phyloP scores from a whole-genome alignment of 2,329 filamentous ascomycete genomes.

The Fusarium sp. region DNA sequence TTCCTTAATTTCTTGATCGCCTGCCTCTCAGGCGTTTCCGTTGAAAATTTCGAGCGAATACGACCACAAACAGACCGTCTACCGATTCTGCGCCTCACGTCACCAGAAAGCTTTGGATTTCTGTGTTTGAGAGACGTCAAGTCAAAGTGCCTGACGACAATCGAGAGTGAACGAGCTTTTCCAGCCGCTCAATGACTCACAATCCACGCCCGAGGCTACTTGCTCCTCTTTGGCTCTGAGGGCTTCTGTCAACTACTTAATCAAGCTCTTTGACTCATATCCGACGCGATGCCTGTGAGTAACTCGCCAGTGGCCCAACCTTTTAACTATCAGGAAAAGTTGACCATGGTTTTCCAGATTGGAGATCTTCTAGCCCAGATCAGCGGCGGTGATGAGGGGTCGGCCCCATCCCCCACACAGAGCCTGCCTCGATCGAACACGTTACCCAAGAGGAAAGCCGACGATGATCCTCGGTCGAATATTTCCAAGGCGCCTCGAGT shows the following conservation, averaged over 20 bases:
- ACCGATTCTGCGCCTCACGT: constrained; percentile 46
- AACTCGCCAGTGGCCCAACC: constrained; percentile 13
- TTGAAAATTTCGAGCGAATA: constrained; percentile 44
- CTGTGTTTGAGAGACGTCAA: constrained; percentile 36
- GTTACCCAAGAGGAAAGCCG: constrained; percentile 71
- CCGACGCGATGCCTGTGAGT: constrained; percentile 54
- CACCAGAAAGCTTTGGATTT: constrained; percentile 32
- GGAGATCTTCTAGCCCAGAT: constrained; percentile 68
- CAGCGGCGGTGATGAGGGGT: constrained; percentile 66
- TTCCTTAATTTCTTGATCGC: constrained; percentile 46
- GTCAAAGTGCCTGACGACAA: constrained; percentile 43
- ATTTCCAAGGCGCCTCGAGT: constrained; percentile 61
- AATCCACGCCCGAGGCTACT: constrained; percentile 42
- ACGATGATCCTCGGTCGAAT: constrained; percentile 62
- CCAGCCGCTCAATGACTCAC: constrained; percentile 50
- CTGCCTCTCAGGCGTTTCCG: constrained; percentile 36
- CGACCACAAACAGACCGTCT: constrained; percentile 38
- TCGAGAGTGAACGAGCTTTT: constrained; percentile 31
- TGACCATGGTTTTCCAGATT: constrained; percentile 51
- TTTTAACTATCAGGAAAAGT: constrained; percentile 29
- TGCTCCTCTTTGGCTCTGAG: constrained; percentile 45
- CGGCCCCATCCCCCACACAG: constrained; percentile 55
- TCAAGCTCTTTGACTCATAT: constrained; percentile 25
- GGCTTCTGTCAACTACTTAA: constrained; percentile 20
- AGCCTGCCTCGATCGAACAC: constrained; percentile 48